These are phyloP conservation scores for Cercospora sesami DNA, from an alignment of 2,329 filamentous ascomycete genomes.

Conservation along the genomic window DNA sequence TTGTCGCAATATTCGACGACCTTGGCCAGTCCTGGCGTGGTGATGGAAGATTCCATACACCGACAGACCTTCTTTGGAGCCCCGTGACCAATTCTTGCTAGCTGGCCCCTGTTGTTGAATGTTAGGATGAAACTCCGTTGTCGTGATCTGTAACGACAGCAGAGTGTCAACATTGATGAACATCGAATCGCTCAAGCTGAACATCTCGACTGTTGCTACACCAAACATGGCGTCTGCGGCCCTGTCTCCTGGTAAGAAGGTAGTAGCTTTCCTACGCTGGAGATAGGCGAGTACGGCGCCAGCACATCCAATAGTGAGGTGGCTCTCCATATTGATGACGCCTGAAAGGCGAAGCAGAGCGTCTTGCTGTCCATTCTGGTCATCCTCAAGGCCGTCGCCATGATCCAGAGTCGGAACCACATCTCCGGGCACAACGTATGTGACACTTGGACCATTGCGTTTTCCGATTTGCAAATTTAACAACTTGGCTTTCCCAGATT, in stretches of 20 bases:
- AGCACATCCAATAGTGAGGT: slow-evolving; percentile 74
- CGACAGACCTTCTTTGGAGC: slow-evolving; percentile 77
- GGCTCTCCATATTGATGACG: slow-evolving; percentile 72
- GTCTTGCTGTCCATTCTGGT: slow-evolving; percentile 59
- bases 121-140: slow-evolving; percentile 79
- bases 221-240: slow-evolving; percentile 57
- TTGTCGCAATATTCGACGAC: slow-evolving; percentile 70
- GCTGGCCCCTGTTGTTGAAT: slow-evolving; percentile 71
- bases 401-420: slow-evolving; percentile 41
- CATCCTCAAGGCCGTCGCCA: slow-evolving; percentile 44
- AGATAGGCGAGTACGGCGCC: slow-evolving; percentile 83
- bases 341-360: slow-evolving; percentile 68
- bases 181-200: slow-evolving; percentile 66
- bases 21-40: slow-evolving; percentile 75
- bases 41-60: slow-evolving; percentile 79
- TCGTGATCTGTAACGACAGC: slow-evolving; percentile 78
- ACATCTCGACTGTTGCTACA: slow-evolving; percentile 69
- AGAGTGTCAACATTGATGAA: slow-evolving; percentile 81
- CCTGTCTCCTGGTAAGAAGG: slow-evolving; percentile 62
- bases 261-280: slow-evolving; percentile 64
- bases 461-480: slow-evolving; percentile 57
- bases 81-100: slow-evolving; percentile 54
- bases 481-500: slow-evolving; percentile 66
- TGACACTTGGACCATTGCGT: slow-evolving; percentile 50
- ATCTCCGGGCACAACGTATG: slow-evolving; percentile 64